phyloP scores from a whole-genome alignment of 768 basidiomycete species.

The Termitomyces sp. region DNA sequence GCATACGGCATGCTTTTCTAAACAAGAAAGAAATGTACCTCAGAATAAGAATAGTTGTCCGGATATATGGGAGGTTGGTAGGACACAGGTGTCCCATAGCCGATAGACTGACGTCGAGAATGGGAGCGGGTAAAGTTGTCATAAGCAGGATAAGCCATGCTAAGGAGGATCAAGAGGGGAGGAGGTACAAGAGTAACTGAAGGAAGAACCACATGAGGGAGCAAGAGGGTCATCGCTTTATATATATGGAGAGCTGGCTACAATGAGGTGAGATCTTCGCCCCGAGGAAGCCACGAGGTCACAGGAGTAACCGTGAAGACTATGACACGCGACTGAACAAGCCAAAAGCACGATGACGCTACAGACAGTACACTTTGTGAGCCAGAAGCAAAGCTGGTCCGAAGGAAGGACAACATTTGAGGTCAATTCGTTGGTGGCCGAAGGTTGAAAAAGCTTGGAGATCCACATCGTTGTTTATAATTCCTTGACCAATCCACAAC shows the following conservation, averaged over 20 bases:
- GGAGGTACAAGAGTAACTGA: slow-evolving; percentile 2
- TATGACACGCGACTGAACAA: neutral
- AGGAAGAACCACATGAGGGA: neutral
- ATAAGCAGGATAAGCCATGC: slow-evolving; percentile 24
- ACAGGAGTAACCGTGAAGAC: slow-evolving; percentile 2
- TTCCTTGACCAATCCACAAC: neutral
- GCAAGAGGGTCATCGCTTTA: slow-evolving; percentile 11
- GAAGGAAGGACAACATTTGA: neutral
- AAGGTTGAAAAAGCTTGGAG: neutral
- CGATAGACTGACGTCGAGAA: slow-evolving; percentile 39
- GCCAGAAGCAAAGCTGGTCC: neutral
- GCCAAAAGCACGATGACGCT: neutral
- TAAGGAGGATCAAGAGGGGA: slow-evolving; percentile 2
- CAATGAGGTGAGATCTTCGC: slow-evolving; percentile 15
- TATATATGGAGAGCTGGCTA: slow-evolving; percentile 12
- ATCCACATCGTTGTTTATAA: neutral
- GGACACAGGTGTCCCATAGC: slow-evolving; percentile 27
- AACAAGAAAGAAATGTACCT: slow-evolving; percentile 28
- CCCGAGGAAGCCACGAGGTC: slow-evolving; percentile 19
- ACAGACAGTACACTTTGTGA: neutral
- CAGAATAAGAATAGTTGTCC: slow-evolving; percentile 27
- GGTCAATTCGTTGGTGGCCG: neutral
- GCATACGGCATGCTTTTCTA: neutral
- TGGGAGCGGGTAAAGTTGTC: slow-evolving; percentile 26
- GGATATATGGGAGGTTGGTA: slow-evolving; percentile 38